A percentile compares a stretch with the other conserved stretches of the same genome.
Conservation (phyloP, 495 filamentous ascomycete species). For the Xylaria nigripes region DNA sequence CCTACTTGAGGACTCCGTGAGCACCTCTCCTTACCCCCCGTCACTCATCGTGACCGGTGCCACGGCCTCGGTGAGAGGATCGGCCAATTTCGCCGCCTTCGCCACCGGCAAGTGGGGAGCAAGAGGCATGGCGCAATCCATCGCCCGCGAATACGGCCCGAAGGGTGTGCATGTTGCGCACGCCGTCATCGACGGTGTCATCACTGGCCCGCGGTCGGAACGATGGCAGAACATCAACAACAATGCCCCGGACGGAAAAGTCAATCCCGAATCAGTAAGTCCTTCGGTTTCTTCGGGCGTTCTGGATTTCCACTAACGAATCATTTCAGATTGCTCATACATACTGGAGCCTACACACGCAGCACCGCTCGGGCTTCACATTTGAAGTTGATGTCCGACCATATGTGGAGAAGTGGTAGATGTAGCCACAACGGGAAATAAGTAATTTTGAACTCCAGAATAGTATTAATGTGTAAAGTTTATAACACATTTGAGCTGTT, state of each 20-base stretch:
- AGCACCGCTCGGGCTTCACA: conserved; percentile 69
- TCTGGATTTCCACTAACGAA: background rate
- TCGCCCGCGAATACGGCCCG: conserved; percentile 80
- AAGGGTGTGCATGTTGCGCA: conserved; percentile 81
- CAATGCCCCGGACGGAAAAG: conserved; percentile 58
- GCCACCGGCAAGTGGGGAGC: conserved; percentile 58
- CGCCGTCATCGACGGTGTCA: conserved; percentile 76
- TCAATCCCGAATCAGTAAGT: conserved; percentile 69
- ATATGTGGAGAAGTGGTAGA: conserved; percentile 63
- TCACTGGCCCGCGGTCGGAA: conserved; percentile 69
- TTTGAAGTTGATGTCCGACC: conserved; percentile 78
- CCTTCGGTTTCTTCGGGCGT: background rate
- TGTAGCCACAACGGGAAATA: too few species aligned
- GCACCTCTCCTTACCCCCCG: conserved; percentile 52
- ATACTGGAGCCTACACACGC: conserved; percentile 83
- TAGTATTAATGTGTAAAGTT: background rate
- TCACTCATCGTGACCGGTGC: conserved; percentile 83
- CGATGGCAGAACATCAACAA: conserved; percentile 45
- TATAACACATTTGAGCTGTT: background rate
- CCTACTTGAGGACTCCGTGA: conserved; percentile 50
- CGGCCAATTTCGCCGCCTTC: conserved; percentile 54
- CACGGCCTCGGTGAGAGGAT: conserved; percentile 69
- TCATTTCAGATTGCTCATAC: conserved; percentile 64
- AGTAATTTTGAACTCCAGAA: too few species aligned
- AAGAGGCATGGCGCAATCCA: conserved; percentile 62